A percentile compares a stretch with the other conserved stretches of the same genome.
Evolutionary conservation across 371 early-diverging fungal genomes (phyloP).

Genomic region (Mortierella polycephala): DNA sequence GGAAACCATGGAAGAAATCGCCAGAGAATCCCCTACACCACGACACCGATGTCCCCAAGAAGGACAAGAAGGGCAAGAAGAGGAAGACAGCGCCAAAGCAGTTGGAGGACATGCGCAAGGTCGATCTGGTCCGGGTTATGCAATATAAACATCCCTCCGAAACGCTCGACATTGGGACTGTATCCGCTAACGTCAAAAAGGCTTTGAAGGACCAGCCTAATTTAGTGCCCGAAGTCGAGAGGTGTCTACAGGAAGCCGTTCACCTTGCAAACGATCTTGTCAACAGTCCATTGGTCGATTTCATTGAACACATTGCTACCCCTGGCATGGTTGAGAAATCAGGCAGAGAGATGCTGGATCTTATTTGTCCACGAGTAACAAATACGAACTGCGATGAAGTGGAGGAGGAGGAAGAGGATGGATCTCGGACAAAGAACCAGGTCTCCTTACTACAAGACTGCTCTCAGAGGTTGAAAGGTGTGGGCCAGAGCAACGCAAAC

Average conservation of each 20-base stretch:
- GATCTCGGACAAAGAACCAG: no score
- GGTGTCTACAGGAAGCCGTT: not conserved
- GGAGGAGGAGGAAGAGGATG: not conserved
- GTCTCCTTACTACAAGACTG: no score
- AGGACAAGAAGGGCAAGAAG: not conserved
- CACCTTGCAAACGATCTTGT: not conserved
- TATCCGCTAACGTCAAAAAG: conserved; percentile 2
- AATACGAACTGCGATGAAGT: not conserved
- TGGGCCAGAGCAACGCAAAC: no score
- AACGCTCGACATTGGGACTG: conserved; percentile 5
- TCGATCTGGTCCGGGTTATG: not conserved
- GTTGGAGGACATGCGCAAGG: conserved; percentile 2
- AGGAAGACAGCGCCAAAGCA: not conserved
- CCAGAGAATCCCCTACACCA: conserved; percentile 17
- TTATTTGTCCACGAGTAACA: not conserved
- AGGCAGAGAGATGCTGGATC: not conserved
- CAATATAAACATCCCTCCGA: conserved; percentile 5
- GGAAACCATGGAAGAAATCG: conserved; percentile 5
- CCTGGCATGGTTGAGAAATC: not conserved
- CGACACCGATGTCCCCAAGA: not conserved
- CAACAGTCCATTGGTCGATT: no score
- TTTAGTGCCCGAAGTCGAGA: not conserved
- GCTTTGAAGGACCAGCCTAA: not conserved
- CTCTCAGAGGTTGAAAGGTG: no score
- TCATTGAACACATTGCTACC: not conserved